Evolutionary conservation across 2,329 filamentous ascomycete species (phyloP).

Genomic region (Hortaea sp.): DNA sequence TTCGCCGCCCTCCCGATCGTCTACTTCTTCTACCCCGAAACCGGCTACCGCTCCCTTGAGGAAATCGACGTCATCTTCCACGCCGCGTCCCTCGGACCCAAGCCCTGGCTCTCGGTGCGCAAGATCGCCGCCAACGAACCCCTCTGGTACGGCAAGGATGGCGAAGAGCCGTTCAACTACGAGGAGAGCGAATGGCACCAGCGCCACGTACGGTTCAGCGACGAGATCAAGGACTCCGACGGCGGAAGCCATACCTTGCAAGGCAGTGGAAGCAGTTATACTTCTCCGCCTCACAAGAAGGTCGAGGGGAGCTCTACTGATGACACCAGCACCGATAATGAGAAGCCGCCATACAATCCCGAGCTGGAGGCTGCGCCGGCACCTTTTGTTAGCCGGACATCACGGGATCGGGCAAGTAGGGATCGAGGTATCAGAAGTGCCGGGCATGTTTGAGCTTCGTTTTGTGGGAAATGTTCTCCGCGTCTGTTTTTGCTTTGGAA

Average conservation of each 20-base stretch:
- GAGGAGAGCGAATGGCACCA: constrained; percentile 31
- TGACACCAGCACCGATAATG: background rate
- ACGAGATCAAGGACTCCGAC: constrained; percentile 17
- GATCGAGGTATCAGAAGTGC: constrained; percentile 2
- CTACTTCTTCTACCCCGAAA: constrained; percentile 54
- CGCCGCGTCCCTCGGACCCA: constrained; percentile 33
- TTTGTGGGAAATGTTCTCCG: no score
- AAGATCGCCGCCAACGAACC: constrained; percentile 34
- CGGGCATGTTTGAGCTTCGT: background rate
- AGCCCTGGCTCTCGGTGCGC: constrained; percentile 40
- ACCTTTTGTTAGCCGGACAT: constrained; percentile 2
- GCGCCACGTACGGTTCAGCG: constrained; percentile 18
- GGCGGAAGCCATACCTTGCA: constrained; percentile 8
- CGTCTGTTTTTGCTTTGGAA: no score
- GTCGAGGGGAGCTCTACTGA: constrained; percentile 1
- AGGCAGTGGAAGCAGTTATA: background rate
- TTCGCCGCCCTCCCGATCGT: constrained; percentile 3
- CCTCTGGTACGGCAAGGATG: constrained; percentile 43
- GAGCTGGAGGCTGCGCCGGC: constrained; percentile 4
- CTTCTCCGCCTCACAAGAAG: constrained; percentile 23
- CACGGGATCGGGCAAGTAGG: constrained; percentile 1
- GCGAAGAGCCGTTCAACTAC: constrained; percentile 46
- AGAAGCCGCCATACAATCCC: background rate
- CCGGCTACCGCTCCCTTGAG: constrained; percentile 46
- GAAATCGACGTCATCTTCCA: constrained; percentile 59